These are phyloP conservation scores for Stephanodiscus minutulus DNA, from an alignment of 108 stramenopile genomes.

Conservation along the genomic window DNA sequence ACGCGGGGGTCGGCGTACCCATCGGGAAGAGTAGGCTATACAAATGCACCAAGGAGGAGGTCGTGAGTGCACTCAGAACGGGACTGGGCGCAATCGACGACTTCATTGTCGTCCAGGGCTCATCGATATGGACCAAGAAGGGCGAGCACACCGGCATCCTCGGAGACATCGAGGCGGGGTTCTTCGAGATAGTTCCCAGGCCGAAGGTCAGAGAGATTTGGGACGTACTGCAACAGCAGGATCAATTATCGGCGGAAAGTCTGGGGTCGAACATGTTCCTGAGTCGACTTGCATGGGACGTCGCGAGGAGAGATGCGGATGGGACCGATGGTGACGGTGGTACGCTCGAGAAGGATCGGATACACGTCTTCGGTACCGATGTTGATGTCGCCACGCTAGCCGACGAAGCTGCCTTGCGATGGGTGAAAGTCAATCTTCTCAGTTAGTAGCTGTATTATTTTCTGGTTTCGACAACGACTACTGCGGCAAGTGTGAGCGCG, in stretches of 20 bases:
- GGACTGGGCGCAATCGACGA: slow-evolving; percentile 48
- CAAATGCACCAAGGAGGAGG: slow-evolving; percentile 50
- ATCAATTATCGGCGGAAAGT: slow-evolving; percentile 9
- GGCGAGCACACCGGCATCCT: slow-evolving; percentile 29
- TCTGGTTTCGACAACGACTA: not conserved
- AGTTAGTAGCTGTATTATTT: not conserved
- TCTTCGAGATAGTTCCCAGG: slow-evolving; percentile 38
- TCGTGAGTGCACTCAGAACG: slow-evolving; percentile 27
- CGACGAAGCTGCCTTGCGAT: slow-evolving; percentile 36
- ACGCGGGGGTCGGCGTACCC: slow-evolving; percentile 36
- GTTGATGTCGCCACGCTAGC: slow-evolving; percentile 24
- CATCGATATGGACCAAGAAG: slow-evolving; percentile 56
- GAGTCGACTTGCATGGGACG: slow-evolving; percentile 29
- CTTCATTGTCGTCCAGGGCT: slow-evolving; percentile 60
- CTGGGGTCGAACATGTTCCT: slow-evolving; percentile 23
- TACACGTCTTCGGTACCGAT: slow-evolving; percentile 37
- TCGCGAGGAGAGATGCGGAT: slow-evolving; percentile 13
- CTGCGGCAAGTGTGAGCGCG: too few species aligned
- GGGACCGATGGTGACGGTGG: not conserved
- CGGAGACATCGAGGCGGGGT: slow-evolving; percentile 38
- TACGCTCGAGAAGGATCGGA: not conserved
- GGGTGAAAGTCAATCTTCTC: slow-evolving; percentile 38
- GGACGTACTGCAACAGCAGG: slow-evolving; percentile 19
- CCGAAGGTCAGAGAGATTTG: slow-evolving; percentile 20
- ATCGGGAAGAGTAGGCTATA: slow-evolving; percentile 36